Evolutionary conservation across 2,329 filamentous ascomycete species (phyloP), one percentile per base, ranked within the genome.

Genomic region (Cladophialophora immunda): DNA sequence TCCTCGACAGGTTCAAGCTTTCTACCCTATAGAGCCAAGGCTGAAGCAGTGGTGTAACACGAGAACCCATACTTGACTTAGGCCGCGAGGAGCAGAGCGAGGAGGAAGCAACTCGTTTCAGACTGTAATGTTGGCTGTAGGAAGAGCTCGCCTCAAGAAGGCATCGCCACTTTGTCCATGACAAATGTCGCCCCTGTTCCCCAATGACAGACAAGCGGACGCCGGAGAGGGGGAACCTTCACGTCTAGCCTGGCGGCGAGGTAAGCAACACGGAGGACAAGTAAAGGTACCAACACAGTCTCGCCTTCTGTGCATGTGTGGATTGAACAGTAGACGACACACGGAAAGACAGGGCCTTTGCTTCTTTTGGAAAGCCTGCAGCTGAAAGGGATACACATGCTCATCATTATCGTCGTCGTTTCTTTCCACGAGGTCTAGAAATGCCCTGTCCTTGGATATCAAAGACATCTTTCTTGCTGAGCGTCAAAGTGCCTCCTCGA

Each of bases 391-490:
- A 45, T 29, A 29, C 13, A 61, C 34, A 25, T 17, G 25, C 27
- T n/a, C n/a, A 52, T 53, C 13, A n/a, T 54, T 62, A 50, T 64
- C 60, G 62, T 34, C 68, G 68, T 60, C 66, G 59, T 27, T n/a
- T 55, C 32, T 54, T 60, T 8, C 65, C 61, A 32, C 66, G 55
- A 50, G 41, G 25, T 47, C 56, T 36, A 58, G 64, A 59, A 53
- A 57, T 63, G 66, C 59, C 29, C 13, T 68, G 62, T 32, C 89
- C 88, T 73, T 91, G 86, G 69, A 95, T 92, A 63, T 85, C 86
- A 72, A 81, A 83, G 7, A 97, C 86, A 79, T 98, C 94, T 73
- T 85, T 86, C 75, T 90, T 89, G 75, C 90, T 96, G 73, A 98
- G 79, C 70, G 85, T 90, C 81, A 98, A 78, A 75, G 92, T 92